Conservation (phyloP, 139 green algal species). For the Chlamydomonas sp. region DNA sequence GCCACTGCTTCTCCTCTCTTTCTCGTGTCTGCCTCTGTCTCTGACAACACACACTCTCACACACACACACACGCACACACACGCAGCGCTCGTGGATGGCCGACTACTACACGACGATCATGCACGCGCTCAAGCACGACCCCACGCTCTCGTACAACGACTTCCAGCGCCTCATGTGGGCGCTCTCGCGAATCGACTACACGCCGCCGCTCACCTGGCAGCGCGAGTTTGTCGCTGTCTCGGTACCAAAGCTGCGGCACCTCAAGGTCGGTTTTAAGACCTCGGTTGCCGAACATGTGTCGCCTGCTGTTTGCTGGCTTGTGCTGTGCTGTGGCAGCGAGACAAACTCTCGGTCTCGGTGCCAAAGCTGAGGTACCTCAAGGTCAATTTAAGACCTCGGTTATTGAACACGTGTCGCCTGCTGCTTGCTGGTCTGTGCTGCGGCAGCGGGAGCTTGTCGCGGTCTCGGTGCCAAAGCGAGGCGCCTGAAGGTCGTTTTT, state of each 20-base stretch:
- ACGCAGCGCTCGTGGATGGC: slow-evolving; percentile 35
- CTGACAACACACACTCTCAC: slow-evolving; percentile 11
- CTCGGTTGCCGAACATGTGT: no score
- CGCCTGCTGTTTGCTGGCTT: no score
- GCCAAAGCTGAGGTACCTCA: slow-evolving; percentile 28
- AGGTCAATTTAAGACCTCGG: no score
- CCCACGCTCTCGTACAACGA: slow-evolving; percentile 17
- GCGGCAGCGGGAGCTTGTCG: slow-evolving; percentile 13
- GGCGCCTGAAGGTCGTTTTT: no score
- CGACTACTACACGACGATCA: slow-evolving; percentile 20
- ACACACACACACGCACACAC: slow-evolving; percentile 2
- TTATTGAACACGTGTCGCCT: no score
- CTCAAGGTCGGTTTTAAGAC: slow-evolving; percentile 20
- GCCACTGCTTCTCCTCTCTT: no score
- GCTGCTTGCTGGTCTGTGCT: no score
- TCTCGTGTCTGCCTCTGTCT: no score
- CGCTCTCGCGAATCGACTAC: slow-evolving; percentile 30
- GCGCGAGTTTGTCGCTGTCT: slow-evolving; percentile 1
- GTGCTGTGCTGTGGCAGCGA: slow-evolving; percentile 20
- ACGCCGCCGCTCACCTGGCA: slow-evolving; percentile 23
- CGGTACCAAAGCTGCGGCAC: slow-evolving; percentile 24
- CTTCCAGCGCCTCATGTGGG: slow-evolving; percentile 35
- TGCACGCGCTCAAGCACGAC: slow-evolving; percentile 14
- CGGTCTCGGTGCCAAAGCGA: slow-evolving; percentile 16
- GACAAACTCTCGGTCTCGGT: slow-evolving; percentile 23